Conservation (phyloP, 305 asterid genomes). For the Stenogyne calaminthoides region DNA sequence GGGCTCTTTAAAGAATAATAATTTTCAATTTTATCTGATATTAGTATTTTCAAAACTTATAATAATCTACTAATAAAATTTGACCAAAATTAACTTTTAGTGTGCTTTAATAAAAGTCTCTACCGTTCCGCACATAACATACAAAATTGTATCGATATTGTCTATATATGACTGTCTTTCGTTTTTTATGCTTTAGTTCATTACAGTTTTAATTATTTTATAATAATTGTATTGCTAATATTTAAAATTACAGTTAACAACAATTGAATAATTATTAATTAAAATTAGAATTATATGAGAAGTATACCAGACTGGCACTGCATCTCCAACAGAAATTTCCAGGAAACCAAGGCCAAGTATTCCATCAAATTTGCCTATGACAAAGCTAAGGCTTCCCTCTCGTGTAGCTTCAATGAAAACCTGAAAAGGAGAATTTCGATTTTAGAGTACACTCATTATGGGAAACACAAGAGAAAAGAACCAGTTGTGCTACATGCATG, state of each 20-base stretch:
- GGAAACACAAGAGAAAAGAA: not conserved
- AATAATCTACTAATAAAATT: not conserved
- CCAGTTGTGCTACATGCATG: not conserved
- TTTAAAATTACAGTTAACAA: not conserved
- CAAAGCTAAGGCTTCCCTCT: conserved; percentile 77
- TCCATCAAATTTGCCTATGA: conserved; percentile 82
- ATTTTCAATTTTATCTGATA: not conserved
- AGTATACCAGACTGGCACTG: conserved; percentile 78
- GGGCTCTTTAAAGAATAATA: too few species aligned
- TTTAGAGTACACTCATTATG: not conserved
- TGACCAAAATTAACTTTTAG: not conserved
- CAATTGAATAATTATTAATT: not conserved
- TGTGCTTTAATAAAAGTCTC: not conserved
- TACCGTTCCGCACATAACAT: not conserved
- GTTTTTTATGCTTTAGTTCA: not conserved
- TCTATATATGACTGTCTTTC: not conserved
- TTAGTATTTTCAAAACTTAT: not conserved
- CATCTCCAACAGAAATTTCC: conserved; percentile 76
- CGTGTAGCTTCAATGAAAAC: conserved; percentile 73
- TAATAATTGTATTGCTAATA: not conserved
- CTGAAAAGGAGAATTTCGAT: conserved; percentile 35
- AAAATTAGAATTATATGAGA: not conserved
- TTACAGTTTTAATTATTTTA: not conserved
- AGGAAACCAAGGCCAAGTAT: conserved; percentile 92
- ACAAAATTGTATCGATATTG: not conserved